These are phyloP conservation scores for Wickerhamiella domercqiae DNA, from an alignment of 805 yeast genomes.

Conservation along the genomic window DNA sequence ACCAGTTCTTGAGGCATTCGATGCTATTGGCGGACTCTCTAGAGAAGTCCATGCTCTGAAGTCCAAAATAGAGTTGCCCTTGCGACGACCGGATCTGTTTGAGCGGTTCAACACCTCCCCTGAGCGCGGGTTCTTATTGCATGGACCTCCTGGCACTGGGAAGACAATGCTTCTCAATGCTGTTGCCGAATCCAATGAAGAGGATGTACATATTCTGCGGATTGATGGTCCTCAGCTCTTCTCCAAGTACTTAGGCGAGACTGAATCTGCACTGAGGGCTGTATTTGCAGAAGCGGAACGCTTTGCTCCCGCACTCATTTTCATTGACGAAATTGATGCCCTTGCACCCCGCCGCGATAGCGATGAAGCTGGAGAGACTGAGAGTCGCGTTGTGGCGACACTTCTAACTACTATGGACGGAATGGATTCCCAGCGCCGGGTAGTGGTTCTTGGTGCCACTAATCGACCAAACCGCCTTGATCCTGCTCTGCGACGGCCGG, in stretches of 20 bases:
- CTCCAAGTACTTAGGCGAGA: constrained; percentile 86
- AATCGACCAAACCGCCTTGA: constrained; percentile 95
- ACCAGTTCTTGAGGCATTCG: constrained; percentile 23
- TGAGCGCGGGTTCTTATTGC: constrained; percentile 81
- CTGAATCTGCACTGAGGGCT: constrained; percentile 71
- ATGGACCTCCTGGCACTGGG: constrained; percentile 97
- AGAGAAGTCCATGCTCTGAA: constrained; percentile 46
- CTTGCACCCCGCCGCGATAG: constrained; percentile 69
- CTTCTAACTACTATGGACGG: constrained; percentile 90
- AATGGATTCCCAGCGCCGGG: constrained; percentile 96
- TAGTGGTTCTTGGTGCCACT: constrained; percentile 96
- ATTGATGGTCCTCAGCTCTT: constrained; percentile 87
- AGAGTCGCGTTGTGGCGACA: constrained; percentile 80
- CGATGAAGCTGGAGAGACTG: constrained; percentile 85
- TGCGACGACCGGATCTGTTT: constrained; percentile 61
- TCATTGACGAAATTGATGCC: constrained; percentile 90
- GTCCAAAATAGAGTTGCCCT: constrained; percentile 63
- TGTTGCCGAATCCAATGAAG: constrained; percentile 45
- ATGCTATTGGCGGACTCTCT: constrained; percentile 62
- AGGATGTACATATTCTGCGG: constrained; percentile 66
- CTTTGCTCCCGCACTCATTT: constrained; percentile 75
- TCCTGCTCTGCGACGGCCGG: constrained; percentile 85
- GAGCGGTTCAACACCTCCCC: constrained; percentile 79
- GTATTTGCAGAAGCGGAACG: constrained; percentile 71
- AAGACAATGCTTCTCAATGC: constrained; percentile 78